These are phyloP conservation scores for Lactarius deliciosus DNA, from an alignment of 768 basidiomycete species.

Conservation along the genomic window DNA sequence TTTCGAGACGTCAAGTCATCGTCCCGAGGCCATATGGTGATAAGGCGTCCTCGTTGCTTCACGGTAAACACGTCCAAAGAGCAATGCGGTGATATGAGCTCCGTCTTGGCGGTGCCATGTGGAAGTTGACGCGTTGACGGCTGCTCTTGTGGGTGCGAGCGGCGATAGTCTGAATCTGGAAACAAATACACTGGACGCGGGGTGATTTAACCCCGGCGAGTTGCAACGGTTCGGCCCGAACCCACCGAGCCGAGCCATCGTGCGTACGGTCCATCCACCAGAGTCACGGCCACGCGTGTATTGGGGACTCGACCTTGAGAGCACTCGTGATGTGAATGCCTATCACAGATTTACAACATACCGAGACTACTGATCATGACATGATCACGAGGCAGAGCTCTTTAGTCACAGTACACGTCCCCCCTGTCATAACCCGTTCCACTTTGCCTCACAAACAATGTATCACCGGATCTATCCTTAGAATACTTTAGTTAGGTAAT, in stretches of 20 bases:
- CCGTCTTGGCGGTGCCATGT: background rate
- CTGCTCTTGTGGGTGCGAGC: background rate
- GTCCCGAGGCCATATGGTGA: background rate
- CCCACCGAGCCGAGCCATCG: background rate
- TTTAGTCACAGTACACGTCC: slow-evolving; percentile 42
- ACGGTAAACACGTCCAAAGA: background rate
- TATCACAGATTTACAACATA: slow-evolving; percentile 47
- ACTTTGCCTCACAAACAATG: slow-evolving; percentile 64
- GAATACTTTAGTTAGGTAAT: background rate
- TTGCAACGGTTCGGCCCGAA: background rate
- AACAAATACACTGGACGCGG: background rate
- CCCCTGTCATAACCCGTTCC: slow-evolving; percentile 45
- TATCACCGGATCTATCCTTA: slow-evolving; percentile 82
- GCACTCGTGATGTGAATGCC: background rate
- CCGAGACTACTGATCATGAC: slow-evolving; percentile 56
- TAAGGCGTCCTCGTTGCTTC: background rate
- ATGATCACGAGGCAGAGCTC: slow-evolving; percentile 32
- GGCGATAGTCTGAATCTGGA: background rate
- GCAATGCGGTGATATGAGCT: background rate
- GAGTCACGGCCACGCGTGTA: background rate
- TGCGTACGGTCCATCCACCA: background rate
- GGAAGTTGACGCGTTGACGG: background rate
- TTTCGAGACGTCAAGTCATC: background rate
- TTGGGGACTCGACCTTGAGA: background rate
- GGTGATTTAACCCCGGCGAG: background rate